Conservation (phyloP, 768 basidiomycete genomes). For the Dioszegia aurantiaca region DNA sequence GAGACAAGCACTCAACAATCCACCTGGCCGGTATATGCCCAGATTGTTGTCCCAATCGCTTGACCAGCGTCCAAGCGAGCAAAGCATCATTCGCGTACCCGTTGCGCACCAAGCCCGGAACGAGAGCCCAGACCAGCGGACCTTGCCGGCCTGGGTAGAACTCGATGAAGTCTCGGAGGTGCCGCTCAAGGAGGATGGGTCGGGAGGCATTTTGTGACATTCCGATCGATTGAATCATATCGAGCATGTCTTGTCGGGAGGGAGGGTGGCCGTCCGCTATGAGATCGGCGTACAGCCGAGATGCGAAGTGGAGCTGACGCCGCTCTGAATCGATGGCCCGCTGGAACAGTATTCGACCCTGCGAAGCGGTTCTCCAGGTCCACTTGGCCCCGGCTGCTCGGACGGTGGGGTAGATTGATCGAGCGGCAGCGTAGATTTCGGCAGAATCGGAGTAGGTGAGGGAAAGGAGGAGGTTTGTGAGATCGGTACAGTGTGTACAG, state of each 20-base stretch:
- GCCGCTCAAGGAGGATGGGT: constrained; percentile 33
- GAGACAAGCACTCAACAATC: background rate
- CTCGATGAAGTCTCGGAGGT: constrained; percentile 37
- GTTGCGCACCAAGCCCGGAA: constrained; percentile 17
- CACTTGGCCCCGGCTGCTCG: constrained; percentile 20
- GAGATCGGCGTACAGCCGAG: constrained; percentile 36
- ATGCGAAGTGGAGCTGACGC: constrained; percentile 36
- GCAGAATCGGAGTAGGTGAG: background rate
- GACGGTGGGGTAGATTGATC: constrained; percentile 24
- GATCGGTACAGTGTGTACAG: background rate
- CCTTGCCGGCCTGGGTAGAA: background rate
- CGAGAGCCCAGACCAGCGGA: constrained; percentile 20
- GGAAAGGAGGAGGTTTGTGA: background rate
- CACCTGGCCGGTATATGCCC: background rate
- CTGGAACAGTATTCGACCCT: constrained; percentile 24
- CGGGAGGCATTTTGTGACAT: constrained; percentile 17
- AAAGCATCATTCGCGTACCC: constrained; percentile 17
- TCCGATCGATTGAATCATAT: constrained; percentile 27
- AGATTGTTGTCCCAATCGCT: background rate
- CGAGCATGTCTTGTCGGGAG: constrained; percentile 17
- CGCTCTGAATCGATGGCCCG: constrained; percentile 14
- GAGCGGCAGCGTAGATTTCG: constrained; percentile 24
- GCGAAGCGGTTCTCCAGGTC: constrained; percentile 9
- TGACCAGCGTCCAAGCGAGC: constrained; percentile 16
- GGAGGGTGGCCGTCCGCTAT: constrained; percentile 23